Conservation (phyloP, 2,329 filamentous ascomycete genomes). For the Exophiala mesophila region DNA sequence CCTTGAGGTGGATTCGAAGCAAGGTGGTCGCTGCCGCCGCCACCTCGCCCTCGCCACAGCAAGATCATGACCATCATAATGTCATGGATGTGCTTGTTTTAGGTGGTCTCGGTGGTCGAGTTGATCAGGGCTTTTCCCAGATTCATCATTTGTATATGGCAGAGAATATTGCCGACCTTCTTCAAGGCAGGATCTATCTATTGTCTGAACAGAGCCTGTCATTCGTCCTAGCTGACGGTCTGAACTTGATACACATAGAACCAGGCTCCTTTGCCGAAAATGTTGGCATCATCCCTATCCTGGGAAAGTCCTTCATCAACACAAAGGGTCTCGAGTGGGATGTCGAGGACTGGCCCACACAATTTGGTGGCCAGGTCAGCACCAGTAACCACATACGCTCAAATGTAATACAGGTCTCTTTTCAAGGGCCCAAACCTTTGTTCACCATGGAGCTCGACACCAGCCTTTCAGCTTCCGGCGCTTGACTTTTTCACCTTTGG, state of each 20-base stretch:
- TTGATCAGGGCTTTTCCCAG: constrained; percentile 87
- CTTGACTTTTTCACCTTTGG: too few relatives aligned
- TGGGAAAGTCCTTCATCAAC: constrained; percentile 70
- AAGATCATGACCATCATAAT: constrained; percentile 25
- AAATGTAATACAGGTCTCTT: constrained; percentile 52
- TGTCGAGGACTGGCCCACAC: constrained; percentile 72
- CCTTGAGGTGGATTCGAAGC: constrained; percentile 54
- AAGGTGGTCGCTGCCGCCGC: constrained; percentile 2
- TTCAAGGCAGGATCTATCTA: constrained; percentile 63
- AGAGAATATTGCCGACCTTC: constrained; percentile 36
- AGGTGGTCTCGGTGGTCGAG: constrained; percentile 80
- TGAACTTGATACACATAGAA: constrained; percentile 62
- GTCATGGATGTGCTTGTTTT: constrained; percentile 67
- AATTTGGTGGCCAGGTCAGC: constrained; percentile 67
- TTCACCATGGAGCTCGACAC: constrained; percentile 66
- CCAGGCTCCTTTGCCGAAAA: constrained; percentile 63
- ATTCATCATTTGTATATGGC: constrained; percentile 72
- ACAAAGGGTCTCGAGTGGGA: constrained; percentile 88
- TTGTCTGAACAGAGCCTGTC: constrained; percentile 77
- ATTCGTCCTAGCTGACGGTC: constrained; percentile 68
- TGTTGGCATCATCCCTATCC: constrained; percentile 80
- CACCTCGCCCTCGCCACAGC: constrained; percentile 21
- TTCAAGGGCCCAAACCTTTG: constrained; percentile 53
- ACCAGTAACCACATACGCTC: constrained; percentile 74
- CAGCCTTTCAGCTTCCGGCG: constrained; percentile 26